phyloP scores from a whole-genome alignment of 768 basidiomycete species.

The Leucosporidium scottii region DNA sequence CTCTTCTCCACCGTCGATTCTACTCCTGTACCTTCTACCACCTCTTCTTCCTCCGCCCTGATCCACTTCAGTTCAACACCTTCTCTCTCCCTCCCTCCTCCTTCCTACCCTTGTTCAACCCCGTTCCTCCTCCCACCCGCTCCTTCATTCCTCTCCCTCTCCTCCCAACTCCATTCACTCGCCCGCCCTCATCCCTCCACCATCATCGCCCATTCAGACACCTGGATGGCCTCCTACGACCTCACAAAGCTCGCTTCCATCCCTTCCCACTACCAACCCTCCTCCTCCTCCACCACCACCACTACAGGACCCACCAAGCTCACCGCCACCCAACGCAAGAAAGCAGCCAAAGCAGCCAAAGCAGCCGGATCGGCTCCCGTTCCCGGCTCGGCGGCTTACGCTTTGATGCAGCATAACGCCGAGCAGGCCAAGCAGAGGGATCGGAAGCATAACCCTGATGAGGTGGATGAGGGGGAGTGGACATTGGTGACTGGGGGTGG shows the following conservation, averaged over 20 bases:
- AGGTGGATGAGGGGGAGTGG: constrained; percentile 26
- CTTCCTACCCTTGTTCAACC: neutral
- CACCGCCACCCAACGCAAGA: neutral
- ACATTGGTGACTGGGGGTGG: constrained; percentile 23
- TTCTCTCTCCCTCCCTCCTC: constrained; percentile 12
- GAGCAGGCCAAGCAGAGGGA: neutral
- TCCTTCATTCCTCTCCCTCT: constrained; percentile 4
- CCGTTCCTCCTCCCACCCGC: constrained; percentile 4
- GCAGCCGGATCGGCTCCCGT: constrained; percentile 8
- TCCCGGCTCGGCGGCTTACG: constrained; percentile 22
- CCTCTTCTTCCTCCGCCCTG: constrained; percentile 12
- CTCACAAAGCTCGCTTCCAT: constrained; percentile 7
- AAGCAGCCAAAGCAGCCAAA: constrained; percentile 3
- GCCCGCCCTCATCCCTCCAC: constrained; percentile 9
- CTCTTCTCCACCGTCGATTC: neutral
- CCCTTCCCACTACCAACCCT: neutral
- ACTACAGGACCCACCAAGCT: neutral
- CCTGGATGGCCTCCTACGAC: constrained; percentile 27
- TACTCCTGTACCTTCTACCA: neutral
- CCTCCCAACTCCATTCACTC: constrained; percentile 9
- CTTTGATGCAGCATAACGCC: constrained; percentile 19
- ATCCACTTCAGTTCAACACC: constrained; percentile 19
- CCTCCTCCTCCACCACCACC: neutral
- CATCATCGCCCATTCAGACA: constrained; percentile 24
- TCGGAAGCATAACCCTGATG: constrained; percentile 20